phyloP scores from a whole-genome alignment of 2,329 filamentous ascomycete genomes.

The Penicillium sp. region DNA sequence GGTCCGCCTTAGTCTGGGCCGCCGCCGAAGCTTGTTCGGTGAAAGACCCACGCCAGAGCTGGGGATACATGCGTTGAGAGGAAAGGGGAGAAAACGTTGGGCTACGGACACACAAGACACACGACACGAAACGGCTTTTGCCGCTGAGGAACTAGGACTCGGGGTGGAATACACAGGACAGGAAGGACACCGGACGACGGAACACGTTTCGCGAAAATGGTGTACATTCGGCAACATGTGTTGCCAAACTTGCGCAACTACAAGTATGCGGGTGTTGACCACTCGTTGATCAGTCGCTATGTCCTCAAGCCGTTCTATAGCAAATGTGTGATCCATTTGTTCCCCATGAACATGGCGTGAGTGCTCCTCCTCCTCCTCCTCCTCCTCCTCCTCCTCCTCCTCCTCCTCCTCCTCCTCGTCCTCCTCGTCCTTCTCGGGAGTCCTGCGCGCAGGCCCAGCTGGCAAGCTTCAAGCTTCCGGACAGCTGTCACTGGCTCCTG shows the following conservation, averaged over 20 bases:
- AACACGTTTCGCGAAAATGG: conserved; percentile 64
- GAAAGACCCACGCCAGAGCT: neutral
- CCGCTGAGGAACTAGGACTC: neutral
- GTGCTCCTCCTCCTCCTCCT: conserved; percentile 40
- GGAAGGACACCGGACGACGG: neutral
- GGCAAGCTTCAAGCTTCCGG: conserved; percentile 20
- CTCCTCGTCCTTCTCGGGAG: neutral
- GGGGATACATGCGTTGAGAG: conserved; percentile 11
- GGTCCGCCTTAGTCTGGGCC: conserved; percentile 1
- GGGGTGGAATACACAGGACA: neutral
- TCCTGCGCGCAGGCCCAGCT: conserved; percentile 4
- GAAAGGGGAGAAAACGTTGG: neutral
- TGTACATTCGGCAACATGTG: conserved; percentile 91
- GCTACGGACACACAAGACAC: conserved; percentile 8
- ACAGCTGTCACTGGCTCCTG: neutral
- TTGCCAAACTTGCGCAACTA: conserved; percentile 89
- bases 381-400: neutral
- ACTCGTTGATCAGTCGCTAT: conserved; percentile 87
- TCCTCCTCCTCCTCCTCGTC: neutral
- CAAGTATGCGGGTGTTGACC: conserved; percentile 93
- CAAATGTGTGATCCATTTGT: conserved; percentile 89
- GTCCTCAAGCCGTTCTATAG: conserved; percentile 98
- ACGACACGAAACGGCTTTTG: neutral
- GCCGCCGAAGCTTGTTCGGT: conserved; percentile 11
- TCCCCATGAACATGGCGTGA: conserved; percentile 92